Base-by-base conservation (phyloP, 2,329 filamentous ascomycete genomes). In the Leptographium galeiforme region DNA sequence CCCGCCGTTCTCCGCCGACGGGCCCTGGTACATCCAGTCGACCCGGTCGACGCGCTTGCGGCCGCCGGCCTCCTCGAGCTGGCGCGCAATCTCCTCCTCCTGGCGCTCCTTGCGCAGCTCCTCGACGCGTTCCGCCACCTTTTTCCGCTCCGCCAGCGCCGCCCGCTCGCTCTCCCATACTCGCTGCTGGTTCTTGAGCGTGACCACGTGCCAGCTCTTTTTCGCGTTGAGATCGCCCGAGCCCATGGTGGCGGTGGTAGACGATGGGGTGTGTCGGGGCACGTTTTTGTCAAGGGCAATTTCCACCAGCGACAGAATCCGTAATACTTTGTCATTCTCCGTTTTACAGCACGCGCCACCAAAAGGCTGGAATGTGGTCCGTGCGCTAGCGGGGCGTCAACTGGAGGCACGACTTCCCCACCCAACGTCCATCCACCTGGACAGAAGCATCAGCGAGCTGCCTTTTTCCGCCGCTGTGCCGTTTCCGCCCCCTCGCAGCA, bases 1-100 rank as follows among this genome's bases (percentile, higher is more conserved):
- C 34, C 85, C 85, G n/a, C 75, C 73, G 63, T 87, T 84, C 39
- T 88, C 87, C 62, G 79, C 75, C 50, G 84, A 85, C 8, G 93
- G 89, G 1, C 91, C 91, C 61, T 85, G 82, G 69, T 98, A 98
- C 89, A 98, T 96, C 88, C 93, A 98, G 63, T 97, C 93, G 32
- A 98, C 91, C 39, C 89, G 82, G 61, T 91, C 84, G 34, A 85
- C 72, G 52, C 85, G 78, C 64, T 89, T 90, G 62, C 79, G 81
- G 53, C 90, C 89, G 40, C 93, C 93, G 0, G 89, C 85, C 2
- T 85, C 84, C 69, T 96, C 93, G 54, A 96, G 88, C 60, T 97
- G 78, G 51, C 83, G 81, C 67, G 96, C 87, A 1, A 97, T 80
- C 67, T 97, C 90, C 67, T 96, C 89, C 60, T 95, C 87, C 48